Conservation (phyloP, 768 basidiomycete genomes). For the Tulasnella sp. region DNA sequence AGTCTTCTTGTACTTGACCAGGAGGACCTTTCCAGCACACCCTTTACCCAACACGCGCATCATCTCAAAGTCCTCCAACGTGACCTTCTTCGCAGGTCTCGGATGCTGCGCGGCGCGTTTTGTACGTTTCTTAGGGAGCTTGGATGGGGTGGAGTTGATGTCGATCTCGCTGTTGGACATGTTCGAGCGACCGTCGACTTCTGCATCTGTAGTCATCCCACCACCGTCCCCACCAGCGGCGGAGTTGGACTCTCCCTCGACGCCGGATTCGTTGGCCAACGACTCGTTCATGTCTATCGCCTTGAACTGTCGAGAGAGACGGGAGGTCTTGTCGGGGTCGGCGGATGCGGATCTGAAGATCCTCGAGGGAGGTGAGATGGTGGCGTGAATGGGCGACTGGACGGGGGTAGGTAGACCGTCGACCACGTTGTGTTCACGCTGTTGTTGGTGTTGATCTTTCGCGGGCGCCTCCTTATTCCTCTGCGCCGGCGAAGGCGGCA, state of each 20-base stretch:
- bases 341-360: conserved; percentile 73
- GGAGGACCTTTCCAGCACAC: conserved; percentile 90
- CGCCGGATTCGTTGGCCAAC: not conserved
- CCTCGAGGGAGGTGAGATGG: conserved; percentile 25
- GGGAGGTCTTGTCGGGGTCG: conserved; percentile 52
- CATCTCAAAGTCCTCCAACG: conserved; percentile 91
- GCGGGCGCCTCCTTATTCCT: not conserved
- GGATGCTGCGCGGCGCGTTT: conserved; percentile 48
- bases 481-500: not conserved
- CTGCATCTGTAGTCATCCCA: conserved; percentile 2
- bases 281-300: not conserved
- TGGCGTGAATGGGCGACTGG: conserved; percentile 27
- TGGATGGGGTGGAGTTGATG: not conserved
- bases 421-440: conserved; percentile 5
- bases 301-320: not conserved
- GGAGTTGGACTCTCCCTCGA: not conserved
- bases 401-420: conserved; percentile 30
- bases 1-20: conserved; percentile 71
- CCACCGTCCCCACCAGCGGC: not conserved
- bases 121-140: conserved; percentile 30
- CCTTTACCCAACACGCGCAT: conserved; percentile 94
- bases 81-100: conserved; percentile 59
- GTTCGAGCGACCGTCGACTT: not conserved
- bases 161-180: conserved; percentile 12
- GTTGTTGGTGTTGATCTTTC: not conserved